Evolutionary conservation across 768 basidiomycete genomes (phyloP), one percentile per base, ranked within the genome.

Genomic region (Leccinum disarticulatum): DNA sequence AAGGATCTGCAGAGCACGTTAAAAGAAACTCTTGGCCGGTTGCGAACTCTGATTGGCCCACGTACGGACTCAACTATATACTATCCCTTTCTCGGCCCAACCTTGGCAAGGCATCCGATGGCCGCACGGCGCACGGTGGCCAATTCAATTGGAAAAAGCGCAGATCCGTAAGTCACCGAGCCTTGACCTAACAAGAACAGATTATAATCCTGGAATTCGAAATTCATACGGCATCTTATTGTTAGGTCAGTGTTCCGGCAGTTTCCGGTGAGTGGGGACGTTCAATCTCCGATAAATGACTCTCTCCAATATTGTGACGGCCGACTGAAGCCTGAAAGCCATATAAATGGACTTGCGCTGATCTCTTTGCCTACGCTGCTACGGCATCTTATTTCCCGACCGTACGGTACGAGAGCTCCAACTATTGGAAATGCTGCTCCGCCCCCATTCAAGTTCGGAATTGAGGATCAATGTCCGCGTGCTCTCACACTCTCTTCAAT

Each of bases 371-470:
- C 27, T 46, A 57, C 53, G 25, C 47, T 35, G 25, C 54, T 61
- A 66, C 59, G 59, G 59, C 61, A 61, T 52, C 3, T 57, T 47
- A 61, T 64, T 61, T 66, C 52, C 66, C 61, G 22, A 28, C 3
- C 28, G 15, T 47, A 13, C 58, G 38, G 50, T 41, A 14, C 41
- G 25, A 38, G 25, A 15, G 33, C n/a, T 22, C 35, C 35, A 25
- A 9, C 28, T 36, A 38, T 38, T 55, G 35, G 55, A 54, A 54
- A 31, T 6, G 19, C 33, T 49, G 50, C 30, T 27, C 38, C 53
- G 30, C 53, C 36, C 35, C 48, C 31, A 33, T 33, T 33, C 41
- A 28, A 1, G 19, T 22, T 28, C 41, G 22, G 22, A 10, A 28
- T 6, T 17, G 62, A 43, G 54, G 48, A 58, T 58, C 59, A n/a